phyloP scores from a whole-genome alignment of 2,329 filamentous ascomycete species.

The Juglanconis sp. region DNA sequence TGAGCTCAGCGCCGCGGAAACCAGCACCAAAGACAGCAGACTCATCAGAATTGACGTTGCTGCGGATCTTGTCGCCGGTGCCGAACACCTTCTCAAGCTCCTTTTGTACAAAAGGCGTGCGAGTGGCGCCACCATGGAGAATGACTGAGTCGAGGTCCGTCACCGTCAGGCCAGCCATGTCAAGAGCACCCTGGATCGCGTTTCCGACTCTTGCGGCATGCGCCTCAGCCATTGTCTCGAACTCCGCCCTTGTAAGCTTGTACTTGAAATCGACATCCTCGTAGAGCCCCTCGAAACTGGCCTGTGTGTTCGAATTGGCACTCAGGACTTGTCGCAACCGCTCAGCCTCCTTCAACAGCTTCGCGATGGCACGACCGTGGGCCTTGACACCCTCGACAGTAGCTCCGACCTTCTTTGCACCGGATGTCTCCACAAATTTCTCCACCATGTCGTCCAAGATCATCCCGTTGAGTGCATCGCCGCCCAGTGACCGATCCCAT shows the following conservation, averaged over 20 bases:
- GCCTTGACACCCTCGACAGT: slow-evolving; percentile 61
- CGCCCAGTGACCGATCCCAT: slow-evolving; percentile 87
- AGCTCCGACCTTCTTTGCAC: slow-evolving; percentile 62
- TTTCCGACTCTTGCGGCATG: slow-evolving; percentile 66
- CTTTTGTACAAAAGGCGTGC: slow-evolving; percentile 93
- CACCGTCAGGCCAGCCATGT: slow-evolving; percentile 68
- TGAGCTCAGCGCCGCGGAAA: slow-evolving; percentile 88
- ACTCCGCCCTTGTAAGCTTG: slow-evolving; percentile 75
- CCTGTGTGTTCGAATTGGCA: slow-evolving; percentile 79
- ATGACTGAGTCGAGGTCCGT: slow-evolving; percentile 84
- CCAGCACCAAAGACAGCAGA: slow-evolving; percentile 93
- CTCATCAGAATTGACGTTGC: slow-evolving; percentile 96
- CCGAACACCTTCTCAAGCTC: slow-evolving; percentile 75
- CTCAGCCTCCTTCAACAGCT: slow-evolving; percentile 91
- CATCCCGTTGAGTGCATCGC: slow-evolving; percentile 82
- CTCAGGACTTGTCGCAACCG: slow-evolving; percentile 84
- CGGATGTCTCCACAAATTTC: slow-evolving; percentile 70
- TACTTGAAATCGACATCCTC: slow-evolving; percentile 93
- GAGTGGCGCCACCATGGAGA: slow-evolving; percentile 83
- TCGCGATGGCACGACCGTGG: slow-evolving; percentile 82
- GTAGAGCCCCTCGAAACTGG: slow-evolving; percentile 83
- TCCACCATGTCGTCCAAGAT: slow-evolving; percentile 86
- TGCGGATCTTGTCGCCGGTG: slow-evolving; percentile 73
- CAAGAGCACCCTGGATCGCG: slow-evolving; percentile 72
- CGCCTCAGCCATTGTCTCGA: slow-evolving; percentile 72